These are phyloP conservation scores for Arachis hypogaea DNA, from an alignment of 306 rosid species.

Conservation along the genomic window DNA sequence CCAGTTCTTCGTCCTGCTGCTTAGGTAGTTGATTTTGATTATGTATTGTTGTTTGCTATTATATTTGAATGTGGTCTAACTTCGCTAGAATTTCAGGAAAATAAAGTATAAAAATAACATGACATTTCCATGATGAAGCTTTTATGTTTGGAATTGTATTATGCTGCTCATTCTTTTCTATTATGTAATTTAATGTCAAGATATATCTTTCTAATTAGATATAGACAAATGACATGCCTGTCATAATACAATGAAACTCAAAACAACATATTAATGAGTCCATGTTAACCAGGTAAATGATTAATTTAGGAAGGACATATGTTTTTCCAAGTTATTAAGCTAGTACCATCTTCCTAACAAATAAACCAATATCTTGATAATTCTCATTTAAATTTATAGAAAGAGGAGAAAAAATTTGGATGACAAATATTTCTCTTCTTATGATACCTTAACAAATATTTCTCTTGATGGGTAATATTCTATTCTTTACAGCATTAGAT, in stretches of 20 bases:
- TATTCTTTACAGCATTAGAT: conserved; percentile 29
- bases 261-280: conserved; percentile 6
- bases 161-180: conserved; percentile 4
- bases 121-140: neutral
- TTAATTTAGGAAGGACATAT: neutral
- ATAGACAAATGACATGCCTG: neutral
- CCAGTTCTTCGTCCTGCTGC: conserved; percentile 69
- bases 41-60: conserved; percentile 17
- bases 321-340: neutral
- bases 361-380: neutral
- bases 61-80: conserved; percentile 6
- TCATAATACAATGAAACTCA: neutral
- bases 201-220: conserved; percentile 1
- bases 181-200: neutral
- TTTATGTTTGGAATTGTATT: conserved; percentile 6
- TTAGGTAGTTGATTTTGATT: conserved; percentile 55
- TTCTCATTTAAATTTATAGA: neutral
- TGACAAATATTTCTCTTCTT: conserved; percentile 1
- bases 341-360: too few relatives aligned
- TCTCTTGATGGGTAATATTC: neutral
- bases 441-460: conserved; percentile 10
- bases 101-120: neutral
- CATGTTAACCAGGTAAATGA: neutral
- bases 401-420: neutral
- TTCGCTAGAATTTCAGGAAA: conserved; percentile 13